These are phyloP conservation scores for Calonectria fujianensis DNA, from an alignment of 2,329 filamentous ascomycete species.

Conservation along the genomic window DNA sequence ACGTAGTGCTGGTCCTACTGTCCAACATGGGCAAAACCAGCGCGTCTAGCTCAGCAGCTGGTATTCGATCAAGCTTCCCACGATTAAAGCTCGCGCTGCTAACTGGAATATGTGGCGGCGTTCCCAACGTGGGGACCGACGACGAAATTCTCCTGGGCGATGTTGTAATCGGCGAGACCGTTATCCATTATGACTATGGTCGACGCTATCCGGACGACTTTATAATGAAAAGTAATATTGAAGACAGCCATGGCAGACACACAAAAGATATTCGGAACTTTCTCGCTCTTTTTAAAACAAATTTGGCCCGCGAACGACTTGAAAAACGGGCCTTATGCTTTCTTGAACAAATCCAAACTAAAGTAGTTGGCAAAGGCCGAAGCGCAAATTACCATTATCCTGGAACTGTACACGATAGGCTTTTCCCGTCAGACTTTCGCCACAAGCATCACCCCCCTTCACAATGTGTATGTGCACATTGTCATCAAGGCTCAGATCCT, in stretches of 20 bases:
- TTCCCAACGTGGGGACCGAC: slow-evolving; percentile 47
- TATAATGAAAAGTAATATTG: slow-evolving; percentile 49
- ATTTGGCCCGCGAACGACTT: background rate
- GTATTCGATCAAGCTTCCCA: slow-evolving; percentile 58
- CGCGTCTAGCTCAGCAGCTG: slow-evolving; percentile 53
- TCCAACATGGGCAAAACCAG: slow-evolving; percentile 55
- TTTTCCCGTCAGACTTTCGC: slow-evolving; percentile 56
- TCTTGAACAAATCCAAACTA: background rate
- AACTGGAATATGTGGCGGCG: slow-evolving; percentile 63
- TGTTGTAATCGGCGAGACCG: slow-evolving; percentile 55
- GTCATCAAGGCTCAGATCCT: slow-evolving; percentile 9
- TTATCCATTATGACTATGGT: slow-evolving; percentile 58
- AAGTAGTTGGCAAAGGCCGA: background rate
- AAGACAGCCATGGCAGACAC: slow-evolving; percentile 50
- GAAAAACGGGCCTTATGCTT: background rate
- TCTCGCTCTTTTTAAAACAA: slow-evolving; percentile 50
- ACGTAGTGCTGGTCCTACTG: slow-evolving; percentile 55
- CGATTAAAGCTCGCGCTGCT: slow-evolving; percentile 59
- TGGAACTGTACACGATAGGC: slow-evolving; percentile 52
- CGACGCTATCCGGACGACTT: slow-evolving; percentile 52
- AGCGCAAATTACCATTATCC: slow-evolving; percentile 51
- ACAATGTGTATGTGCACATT: slow-evolving; percentile 30
- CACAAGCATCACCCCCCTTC: slow-evolving; percentile 56
- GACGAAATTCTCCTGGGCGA: slow-evolving; percentile 57
- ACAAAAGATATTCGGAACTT: slow-evolving; percentile 53